Evolutionary conservation across 2,329 filamentous ascomycete species (phyloP).

Genomic region (Curvularia spicifera): DNA sequence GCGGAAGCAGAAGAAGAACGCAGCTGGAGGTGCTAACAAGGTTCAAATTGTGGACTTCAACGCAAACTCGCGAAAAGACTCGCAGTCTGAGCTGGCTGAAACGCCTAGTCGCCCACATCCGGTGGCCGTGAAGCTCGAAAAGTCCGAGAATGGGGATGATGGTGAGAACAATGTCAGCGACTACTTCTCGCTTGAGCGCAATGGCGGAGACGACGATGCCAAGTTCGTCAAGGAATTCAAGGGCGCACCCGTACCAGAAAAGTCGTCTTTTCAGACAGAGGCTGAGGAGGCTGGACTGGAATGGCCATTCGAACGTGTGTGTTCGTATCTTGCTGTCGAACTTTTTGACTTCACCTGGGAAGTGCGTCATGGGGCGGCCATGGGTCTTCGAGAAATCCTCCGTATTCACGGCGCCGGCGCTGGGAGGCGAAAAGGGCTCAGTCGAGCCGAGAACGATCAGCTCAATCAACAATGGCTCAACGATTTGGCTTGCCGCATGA

Average conservation of each 20-base stretch:
- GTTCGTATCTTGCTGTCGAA: constrained; percentile 91
- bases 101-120: constrained; percentile 59
- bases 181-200: constrained; percentile 87
- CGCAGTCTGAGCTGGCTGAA: constrained; percentile 63
- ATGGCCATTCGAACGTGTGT: constrained; percentile 94
- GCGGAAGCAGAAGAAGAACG: constrained; percentile 88
- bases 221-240: constrained; percentile 97
- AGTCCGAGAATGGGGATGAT: constrained; percentile 66
- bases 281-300: constrained; percentile 77
- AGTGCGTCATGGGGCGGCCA: constrained; percentile 91
- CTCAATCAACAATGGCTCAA: constrained; percentile 89
- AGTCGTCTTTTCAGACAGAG: constrained; percentile 82
- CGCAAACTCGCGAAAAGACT: constrained; percentile 66
- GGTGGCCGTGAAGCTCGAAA: constrained; percentile 62
- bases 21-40: constrained; percentile 88
- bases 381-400: constrained; percentile 90
- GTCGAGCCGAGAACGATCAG: constrained; percentile 74
- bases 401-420: constrained; percentile 91
- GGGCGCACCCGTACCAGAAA: constrained; percentile 78
- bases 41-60: constrained; percentile 88
- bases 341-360: constrained; percentile 95
- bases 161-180: constrained; percentile 58
- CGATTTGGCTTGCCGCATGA: constrained; percentile 91
- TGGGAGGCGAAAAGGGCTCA: constrained; percentile 75
- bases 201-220: constrained; percentile 82